Evolutionary conservation across 2,329 filamentous ascomycete genomes (phyloP).

Genomic region (Dactylellina drechsleri): DNA sequence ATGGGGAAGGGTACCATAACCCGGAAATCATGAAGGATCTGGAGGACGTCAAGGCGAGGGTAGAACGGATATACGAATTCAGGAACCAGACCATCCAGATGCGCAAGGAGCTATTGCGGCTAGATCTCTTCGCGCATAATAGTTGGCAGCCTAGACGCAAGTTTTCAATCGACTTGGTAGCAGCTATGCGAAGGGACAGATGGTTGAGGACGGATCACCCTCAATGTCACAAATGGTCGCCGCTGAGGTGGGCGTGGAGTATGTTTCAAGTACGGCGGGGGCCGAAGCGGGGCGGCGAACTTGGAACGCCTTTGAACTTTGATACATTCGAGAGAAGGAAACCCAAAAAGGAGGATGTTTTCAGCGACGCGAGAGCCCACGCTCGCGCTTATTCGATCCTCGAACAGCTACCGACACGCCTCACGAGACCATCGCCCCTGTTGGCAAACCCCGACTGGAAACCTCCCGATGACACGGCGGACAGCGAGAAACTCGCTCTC

Average conservation of each 20-base stretch:
- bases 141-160: constrained; percentile 27
- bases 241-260: constrained; percentile 47
- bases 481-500: not conserved
- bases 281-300: not conserved
- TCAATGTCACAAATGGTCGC: constrained; percentile 25
- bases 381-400: constrained; percentile 24
- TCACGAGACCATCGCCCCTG: not conserved
- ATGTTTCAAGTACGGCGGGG: constrained; percentile 35
- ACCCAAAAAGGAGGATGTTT: constrained; percentile 1
- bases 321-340: constrained; percentile 13
- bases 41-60: constrained; percentile 14
- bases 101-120: constrained; percentile 40
- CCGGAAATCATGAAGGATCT: constrained; percentile 27
- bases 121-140: constrained; percentile 28
- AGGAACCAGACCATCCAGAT: constrained; percentile 12
- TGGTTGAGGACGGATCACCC: constrained; percentile 30
- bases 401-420: constrained; percentile 26
- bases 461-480: not conserved
- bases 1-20: constrained; percentile 25
- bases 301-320: not conserved
- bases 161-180: constrained; percentile 23
- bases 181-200: constrained; percentile 18
- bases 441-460: not conserved
- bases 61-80: constrained; percentile 16
- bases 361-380: constrained; percentile 15